phyloP scores from a whole-genome alignment of 2,329 filamentous ascomycete genomes.

The Colletotrichum magnum region DNA sequence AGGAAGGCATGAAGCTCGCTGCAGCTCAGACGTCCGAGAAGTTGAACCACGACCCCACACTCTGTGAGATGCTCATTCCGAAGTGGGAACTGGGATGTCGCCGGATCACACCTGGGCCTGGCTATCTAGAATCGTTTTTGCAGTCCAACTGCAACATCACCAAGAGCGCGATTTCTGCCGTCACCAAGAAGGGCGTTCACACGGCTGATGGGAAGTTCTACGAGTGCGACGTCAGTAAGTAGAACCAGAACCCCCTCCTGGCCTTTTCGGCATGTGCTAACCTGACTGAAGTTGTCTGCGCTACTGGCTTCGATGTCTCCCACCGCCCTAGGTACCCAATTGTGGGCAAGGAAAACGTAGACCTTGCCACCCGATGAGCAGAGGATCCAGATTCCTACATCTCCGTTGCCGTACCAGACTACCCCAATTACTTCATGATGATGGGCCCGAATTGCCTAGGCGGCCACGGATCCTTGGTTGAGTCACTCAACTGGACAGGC shows the following conservation, averaged over 20 bases:
- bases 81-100: constrained; percentile 43
- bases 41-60: constrained; percentile 54
- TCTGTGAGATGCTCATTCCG: constrained; percentile 51
- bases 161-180: constrained; percentile 39
- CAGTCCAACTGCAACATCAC: constrained; percentile 40
- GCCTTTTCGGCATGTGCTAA: background rate
- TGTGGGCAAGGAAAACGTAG: constrained; percentile 60
- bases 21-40: constrained; percentile 57
- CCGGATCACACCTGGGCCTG: constrained; percentile 41
- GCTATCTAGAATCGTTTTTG: constrained; percentile 43
- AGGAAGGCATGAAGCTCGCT: constrained; percentile 61
- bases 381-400: constrained; percentile 49
- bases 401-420: constrained; percentile 47
- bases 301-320: constrained; percentile 43
- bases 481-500: constrained; percentile 45
- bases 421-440: constrained; percentile 50
- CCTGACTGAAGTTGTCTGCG: constrained; percentile 36
- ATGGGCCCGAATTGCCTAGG: constrained; percentile 41
- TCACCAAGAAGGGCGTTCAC: constrained; percentile 32
- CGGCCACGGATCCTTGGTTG: constrained; percentile 39
- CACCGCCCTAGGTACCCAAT: constrained; percentile 55
- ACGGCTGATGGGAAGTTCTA: constrained; percentile 38
- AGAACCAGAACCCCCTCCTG: background rate
- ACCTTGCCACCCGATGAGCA: constrained; percentile 65
- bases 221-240: constrained; percentile 41